Conservation (phyloP, 148 eudicot species). For the Silene conica region DNA sequence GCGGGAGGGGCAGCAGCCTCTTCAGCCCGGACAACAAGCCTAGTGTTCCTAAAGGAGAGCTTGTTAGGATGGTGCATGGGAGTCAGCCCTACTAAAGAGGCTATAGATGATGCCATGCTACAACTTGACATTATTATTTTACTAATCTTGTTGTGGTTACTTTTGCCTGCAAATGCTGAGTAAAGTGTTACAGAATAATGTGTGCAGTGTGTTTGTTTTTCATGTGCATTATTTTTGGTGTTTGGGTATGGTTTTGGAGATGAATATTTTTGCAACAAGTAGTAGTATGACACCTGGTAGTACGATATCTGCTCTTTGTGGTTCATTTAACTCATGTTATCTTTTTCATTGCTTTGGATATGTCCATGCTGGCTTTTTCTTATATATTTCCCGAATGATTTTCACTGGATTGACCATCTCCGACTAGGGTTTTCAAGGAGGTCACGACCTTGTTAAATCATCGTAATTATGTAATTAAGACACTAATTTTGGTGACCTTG, state of each 20-base stretch:
- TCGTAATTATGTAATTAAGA: too few species aligned
- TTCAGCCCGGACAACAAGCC: slow-evolving; percentile 62
- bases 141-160: background rate
- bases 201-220: background rate
- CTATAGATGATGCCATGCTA: slow-evolving; percentile 72
- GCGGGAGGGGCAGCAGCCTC: slow-evolving; percentile 51
- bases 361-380: slow-evolving; percentile 1
- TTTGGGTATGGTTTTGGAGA: slow-evolving; percentile 24
- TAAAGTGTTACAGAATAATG: slow-evolving; percentile 12
- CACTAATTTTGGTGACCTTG: too few species aligned
- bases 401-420: too few species aligned
- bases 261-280: slow-evolving; percentile 31
- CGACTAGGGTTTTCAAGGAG: too few species aligned
- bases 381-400: too few species aligned
- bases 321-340: slow-evolving; percentile 31
- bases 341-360: slow-evolving; percentile 26
- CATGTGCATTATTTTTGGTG: background rate
- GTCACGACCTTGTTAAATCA: too few species aligned
- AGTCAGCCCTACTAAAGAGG: slow-evolving; percentile 45
- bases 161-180: background rate
- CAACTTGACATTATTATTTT: slow-evolving; percentile 51
- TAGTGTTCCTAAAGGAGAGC: slow-evolving; percentile 22
- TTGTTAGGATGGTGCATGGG: slow-evolving; percentile 39
- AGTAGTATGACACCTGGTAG: slow-evolving; percentile 30
- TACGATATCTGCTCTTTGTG: slow-evolving; percentile 45